phyloP scores from a whole-genome alignment of 176 grass and related monocot genomes.

The Zea luxurians region DNA sequence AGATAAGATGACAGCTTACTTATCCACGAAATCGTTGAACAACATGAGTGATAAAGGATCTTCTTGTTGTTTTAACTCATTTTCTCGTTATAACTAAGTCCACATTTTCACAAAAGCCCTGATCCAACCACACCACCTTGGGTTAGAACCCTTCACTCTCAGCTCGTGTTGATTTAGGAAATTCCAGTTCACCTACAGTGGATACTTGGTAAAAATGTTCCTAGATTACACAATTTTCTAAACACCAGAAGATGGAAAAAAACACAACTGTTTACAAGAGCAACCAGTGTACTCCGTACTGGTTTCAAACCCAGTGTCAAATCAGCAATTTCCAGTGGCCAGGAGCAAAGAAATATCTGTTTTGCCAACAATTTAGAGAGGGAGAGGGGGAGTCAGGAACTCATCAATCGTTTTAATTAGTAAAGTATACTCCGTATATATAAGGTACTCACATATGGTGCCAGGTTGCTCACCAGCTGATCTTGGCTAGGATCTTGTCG shows the following conservation, averaged over 20 bases:
- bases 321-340: neutral
- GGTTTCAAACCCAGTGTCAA: neutral
- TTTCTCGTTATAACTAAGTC: neutral
- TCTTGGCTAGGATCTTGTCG: constrained; percentile 64
- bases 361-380: neutral
- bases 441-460: neutral
- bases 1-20: too few species aligned
- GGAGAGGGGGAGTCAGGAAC: too few species aligned
- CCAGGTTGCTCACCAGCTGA: constrained; percentile 29
- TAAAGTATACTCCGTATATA: too few species aligned
- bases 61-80: too few species aligned
- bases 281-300: neutral
- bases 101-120: neutral
- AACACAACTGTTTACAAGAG: neutral
- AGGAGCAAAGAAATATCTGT: neutral
- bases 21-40: too few species aligned
- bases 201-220: neutral
- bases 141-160: neutral
- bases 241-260: neutral
- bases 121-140: neutral
- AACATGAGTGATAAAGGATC: too few species aligned
- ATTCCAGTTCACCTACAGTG: neutral
- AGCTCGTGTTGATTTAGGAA: neutral
- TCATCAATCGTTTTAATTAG: too few species aligned
- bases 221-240: neutral